A percentile compares a stretch with the other conserved stretches of the same genome.
These are phyloP conservation scores for Globisporangium cystogenes DNA, from an alignment of 352 stramenopile genomes.

Conservation along the genomic window DNA sequence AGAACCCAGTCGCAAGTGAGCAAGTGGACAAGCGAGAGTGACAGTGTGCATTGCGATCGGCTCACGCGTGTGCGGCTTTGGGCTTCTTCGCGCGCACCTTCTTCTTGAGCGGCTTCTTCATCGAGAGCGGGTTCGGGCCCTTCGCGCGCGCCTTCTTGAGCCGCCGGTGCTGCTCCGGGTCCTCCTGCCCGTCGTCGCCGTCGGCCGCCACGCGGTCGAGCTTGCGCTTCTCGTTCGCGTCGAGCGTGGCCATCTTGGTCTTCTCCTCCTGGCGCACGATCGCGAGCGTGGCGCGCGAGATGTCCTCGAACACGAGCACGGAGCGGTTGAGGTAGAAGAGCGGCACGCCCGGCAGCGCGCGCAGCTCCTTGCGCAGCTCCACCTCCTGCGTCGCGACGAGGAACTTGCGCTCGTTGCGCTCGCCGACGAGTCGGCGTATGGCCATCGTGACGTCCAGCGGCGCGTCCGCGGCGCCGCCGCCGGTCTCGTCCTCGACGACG, in stretches of 20 bases:
- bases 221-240: constrained; percentile 74
- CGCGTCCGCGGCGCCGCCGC: constrained; percentile 3
- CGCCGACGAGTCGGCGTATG: constrained; percentile 22
- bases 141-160: constrained; percentile 56
- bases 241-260: constrained; percentile 55
- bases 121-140: constrained; percentile 66
- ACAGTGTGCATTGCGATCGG: not conserved
- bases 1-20: too few relatives aligned
- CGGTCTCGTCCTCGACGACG: constrained; percentile 42
- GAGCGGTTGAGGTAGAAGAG: constrained; percentile 87
- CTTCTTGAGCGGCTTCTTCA: constrained; percentile 74
- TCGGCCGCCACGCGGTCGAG: constrained; percentile 40
- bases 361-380: constrained; percentile 71
- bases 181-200: constrained; percentile 1
- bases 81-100: constrained; percentile 78
- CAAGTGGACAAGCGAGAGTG: too few relatives aligned
- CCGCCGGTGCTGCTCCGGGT: constrained; percentile 19
- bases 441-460: constrained; percentile 33
- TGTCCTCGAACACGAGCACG: constrained; percentile 85
- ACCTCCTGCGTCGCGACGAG: constrained; percentile 84
- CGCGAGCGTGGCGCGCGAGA: constrained; percentile 64
- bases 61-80: constrained; percentile 21
- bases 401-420: constrained; percentile 79
- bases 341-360: constrained; percentile 60
- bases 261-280: constrained; percentile 82